Evolutionary conservation across 305 asterid genomes (phyloP), one percentile per base, ranked within the genome.

Genomic region (Nicotiana rustica): DNA sequence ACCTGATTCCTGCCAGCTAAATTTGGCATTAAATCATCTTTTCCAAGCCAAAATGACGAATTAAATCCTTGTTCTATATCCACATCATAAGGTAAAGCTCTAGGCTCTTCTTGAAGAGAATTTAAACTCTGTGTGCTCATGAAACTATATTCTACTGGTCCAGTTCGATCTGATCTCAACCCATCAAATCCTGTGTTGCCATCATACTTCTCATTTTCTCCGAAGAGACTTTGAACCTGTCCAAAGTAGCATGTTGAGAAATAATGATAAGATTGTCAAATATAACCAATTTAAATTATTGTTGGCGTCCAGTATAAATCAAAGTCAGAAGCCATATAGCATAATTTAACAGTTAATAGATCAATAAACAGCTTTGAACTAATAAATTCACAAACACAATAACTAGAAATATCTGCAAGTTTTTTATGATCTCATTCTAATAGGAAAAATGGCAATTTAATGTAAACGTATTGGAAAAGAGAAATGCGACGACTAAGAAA

Each of bases 71-170:
- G 91, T 52, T 87, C 94, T 41, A 86, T 84, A 55, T 81, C 87
- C 33, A 88, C 66, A 38, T 66, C 71, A 4, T 80, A 88, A 10
- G 93, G 76, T 83, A 88, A 91, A 70, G 84, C 89, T 89, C 88
- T 91, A 79, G 93, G 62, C 60, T 90, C 94, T 85, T 81, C 92
- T 4, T 91, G 88, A 79, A 91, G 77, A 15, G 90, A 60, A 84
- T 83, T 88, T 60, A 93, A 87, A 84, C 92, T 89, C 64, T 88
- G 90, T 17, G 90, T 87, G 0, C 91, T 88, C 91, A 93, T 87
- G 70, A 94, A 92, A 86, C 97, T 91, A 86, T 92, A 91, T 57
- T 94, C 97, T 69, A 92, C 93, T 2, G 94, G 93, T 81, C 87
- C 89, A 9, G 84, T 65, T 88, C 92, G 87, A 82, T 85, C 92